Base-by-base conservation (phyloP, 169 alveolate species). In the Eimeria necatrix region DNA sequence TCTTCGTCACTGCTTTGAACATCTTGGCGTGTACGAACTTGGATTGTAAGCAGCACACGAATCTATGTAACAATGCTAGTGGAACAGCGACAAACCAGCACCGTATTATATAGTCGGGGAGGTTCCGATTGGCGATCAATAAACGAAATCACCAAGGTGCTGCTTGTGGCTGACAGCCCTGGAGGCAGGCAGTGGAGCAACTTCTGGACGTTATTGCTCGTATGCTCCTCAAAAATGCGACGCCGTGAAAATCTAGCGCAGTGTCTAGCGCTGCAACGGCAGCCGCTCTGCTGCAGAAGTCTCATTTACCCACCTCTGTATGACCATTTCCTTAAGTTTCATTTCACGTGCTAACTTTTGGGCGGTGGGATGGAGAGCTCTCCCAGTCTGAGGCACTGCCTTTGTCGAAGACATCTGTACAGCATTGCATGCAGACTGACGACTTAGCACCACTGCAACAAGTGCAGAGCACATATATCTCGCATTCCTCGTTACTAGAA, bases 301-400 rank as follows among this genome's bases (percentile, higher is more conserved):
- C 73, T 80, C 89, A 61, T 4, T 9, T n/a, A 49, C 89, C 89
- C 89, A 80, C 64, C 53, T 24, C 49, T 22, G 53, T n/a, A 80
- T 0, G 48, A 22, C 51, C 22, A n/a, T 49, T 0, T 41, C 26
- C 22, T 61, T 20, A 46, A 80, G 52, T 12, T 52, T 26, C 73
- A 22, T 22, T 24, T 80, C 18, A 10, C 51, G 51, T 41, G 89
- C 70, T 20, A 80, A 51, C 49, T 8, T 51, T 12, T n/a, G 10
- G 52, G 26, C 89, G 12, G 26, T 46, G n/a, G 89, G 70, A 12
- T 80, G 89, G 51, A 51, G 51, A 4, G 73, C 8, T 14, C 24
- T 41, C 8, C 12, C 48, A 12, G 16, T 16, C 20, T 5, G n/a
- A 51, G 89, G 70, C 14, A 8, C 14, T 20, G 71, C 59, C n/a